Base-by-base conservation (phyloP, 306 rosid genomes). In the Acacia melanoxylon region DNA sequence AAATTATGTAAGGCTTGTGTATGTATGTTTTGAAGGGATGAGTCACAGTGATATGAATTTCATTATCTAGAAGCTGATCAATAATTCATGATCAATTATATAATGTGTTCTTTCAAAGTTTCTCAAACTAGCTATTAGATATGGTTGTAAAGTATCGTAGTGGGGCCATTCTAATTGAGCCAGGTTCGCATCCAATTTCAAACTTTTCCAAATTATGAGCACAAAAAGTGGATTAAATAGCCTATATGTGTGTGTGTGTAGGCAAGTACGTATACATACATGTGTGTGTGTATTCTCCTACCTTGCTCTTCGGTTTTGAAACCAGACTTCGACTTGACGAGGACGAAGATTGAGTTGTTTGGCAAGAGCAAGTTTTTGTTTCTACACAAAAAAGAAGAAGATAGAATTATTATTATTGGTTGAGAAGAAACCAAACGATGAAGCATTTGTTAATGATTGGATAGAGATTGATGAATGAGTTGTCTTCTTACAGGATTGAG, bases 231-330 rank as follows among this genome's bases (percentile, higher is more conserved):
- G 27, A 56, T 56, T 20, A 5, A 16, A 15, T 51, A 8, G 9
- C n/a, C 8, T 25, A 19, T 19, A 52, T 8, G 20, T 2, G 8
- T 8, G 9, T 52, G 10, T 52, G 10, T 52, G 11, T 56, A 56
- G 24, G 9, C n/a, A 19, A 20, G 61, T 54, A 19, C 0, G 58
- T 48, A 48, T n/a, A 8, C 2, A 52, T 8, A 7, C 20, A 52
- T 52, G 16, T 19, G 6, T 19, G 15, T 52, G 2, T n/a, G 20
- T 67, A 20, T 40, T 12, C 40, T 20, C 6, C 2, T 86, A 95
- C 99, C 99, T 96, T 78, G 99, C 98, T 85, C 99, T 86, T 86
- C 99, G 83, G 78, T 96, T 96, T 80, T 96, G 99, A 79, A 96
- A 96, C 99, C 99, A 96, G 1, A 96, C 99, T 81, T 96, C 99